Evolutionary conservation across 768 basidiomycete genomes (phyloP).

Genomic region (Lentinus tigrinus): DNA sequence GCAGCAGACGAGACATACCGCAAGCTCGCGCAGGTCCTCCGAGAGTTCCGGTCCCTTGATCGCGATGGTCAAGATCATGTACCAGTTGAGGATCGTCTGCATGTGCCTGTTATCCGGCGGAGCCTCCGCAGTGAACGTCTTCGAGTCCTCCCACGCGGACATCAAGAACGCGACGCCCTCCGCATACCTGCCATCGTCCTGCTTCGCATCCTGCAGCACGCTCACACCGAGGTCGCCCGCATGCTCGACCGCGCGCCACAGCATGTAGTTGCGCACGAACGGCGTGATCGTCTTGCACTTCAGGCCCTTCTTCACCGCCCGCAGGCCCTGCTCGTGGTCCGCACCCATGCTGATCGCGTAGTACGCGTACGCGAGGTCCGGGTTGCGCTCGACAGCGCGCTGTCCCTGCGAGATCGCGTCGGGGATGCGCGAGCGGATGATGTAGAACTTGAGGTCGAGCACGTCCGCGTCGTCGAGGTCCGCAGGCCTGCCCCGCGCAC

Average conservation of each 20-base stretch:
- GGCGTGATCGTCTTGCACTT: slow-evolving; percentile 53
- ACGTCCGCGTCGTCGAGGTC: slow-evolving; percentile 61
- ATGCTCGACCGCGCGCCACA: slow-evolving; percentile 62
- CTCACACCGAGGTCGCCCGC: slow-evolving; percentile 55
- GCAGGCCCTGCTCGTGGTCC: slow-evolving; percentile 50
- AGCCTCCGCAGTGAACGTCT: slow-evolving; percentile 50
- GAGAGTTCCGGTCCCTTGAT: slow-evolving; percentile 51
- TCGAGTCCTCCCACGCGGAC: slow-evolving; percentile 61
- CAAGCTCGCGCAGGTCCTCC: slow-evolving; percentile 47
- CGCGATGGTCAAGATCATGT: slow-evolving; percentile 50
- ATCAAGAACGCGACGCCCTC: slow-evolving; percentile 61
- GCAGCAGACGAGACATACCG: slow-evolving; percentile 35
- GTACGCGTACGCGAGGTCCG: slow-evolving; percentile 61
- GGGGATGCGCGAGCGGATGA: slow-evolving; percentile 47
- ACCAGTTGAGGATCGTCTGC: slow-evolving; percentile 60
- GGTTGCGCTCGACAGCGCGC: slow-evolving; percentile 50
- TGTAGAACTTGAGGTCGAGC: slow-evolving; percentile 58
- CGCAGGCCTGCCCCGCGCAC: slow-evolving; percentile 36
- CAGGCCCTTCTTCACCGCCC: slow-evolving; percentile 64
- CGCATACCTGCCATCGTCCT: slow-evolving; percentile 42
- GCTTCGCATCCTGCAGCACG: slow-evolving; percentile 44
- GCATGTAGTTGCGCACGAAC: slow-evolving; percentile 54
- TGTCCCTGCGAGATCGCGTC: slow-evolving; percentile 50
- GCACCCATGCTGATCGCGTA: slow-evolving; percentile 55
- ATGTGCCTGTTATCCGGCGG: slow-evolving; percentile 64